A percentile compares a stretch with the other conserved stretches of the same genome.
Evolutionary conservation across 495 filamentous ascomycete species (phyloP).

Genomic region (Lichina pygmaea): DNA sequence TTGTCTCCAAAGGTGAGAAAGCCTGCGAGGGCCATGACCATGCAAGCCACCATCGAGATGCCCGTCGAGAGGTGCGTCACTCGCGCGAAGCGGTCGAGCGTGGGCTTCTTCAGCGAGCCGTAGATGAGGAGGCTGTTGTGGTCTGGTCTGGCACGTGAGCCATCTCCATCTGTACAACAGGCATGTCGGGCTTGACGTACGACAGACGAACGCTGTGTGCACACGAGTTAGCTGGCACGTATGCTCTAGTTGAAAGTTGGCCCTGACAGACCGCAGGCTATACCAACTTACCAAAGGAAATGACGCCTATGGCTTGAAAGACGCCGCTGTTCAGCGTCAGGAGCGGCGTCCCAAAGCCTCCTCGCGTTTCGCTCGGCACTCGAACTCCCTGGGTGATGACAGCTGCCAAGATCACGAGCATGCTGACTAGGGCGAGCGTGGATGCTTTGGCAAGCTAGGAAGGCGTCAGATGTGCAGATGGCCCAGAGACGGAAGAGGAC

Average conservation of each 20-base stretch:
- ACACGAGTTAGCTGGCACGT: background rate
- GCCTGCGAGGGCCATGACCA: constrained; percentile 66
- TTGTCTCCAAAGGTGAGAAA: constrained; percentile 82
- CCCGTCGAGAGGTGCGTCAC: constrained; percentile 83
- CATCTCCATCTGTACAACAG: too few species aligned
- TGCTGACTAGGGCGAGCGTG: constrained; percentile 69
- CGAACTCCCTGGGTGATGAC: constrained; percentile 65
- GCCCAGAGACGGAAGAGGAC: background rate
- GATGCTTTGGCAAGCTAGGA: constrained; percentile 77
- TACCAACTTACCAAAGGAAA: constrained; percentile 55
- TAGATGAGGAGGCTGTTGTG: constrained; percentile 96
- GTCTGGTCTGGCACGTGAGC: constrained; percentile 18
- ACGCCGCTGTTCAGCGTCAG: constrained; percentile 60
- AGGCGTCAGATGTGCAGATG: background rate
- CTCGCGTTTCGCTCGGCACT: constrained; percentile 40
- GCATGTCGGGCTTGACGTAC: constrained; percentile 16
- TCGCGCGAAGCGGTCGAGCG: constrained; percentile 69
- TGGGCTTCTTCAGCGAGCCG: constrained; percentile 78
- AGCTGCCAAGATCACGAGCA: constrained; percentile 66
- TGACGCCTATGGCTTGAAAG: constrained; percentile 88
- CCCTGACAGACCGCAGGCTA: too few species aligned
- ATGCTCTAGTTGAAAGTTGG: background rate
- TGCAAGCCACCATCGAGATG: constrained; percentile 69
- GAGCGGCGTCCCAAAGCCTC: constrained; percentile 33
- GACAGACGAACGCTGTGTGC: constrained; percentile 54